Base-by-base conservation (phyloP, 352 stramenopile species). In the Phytopythium vexans region DNA sequence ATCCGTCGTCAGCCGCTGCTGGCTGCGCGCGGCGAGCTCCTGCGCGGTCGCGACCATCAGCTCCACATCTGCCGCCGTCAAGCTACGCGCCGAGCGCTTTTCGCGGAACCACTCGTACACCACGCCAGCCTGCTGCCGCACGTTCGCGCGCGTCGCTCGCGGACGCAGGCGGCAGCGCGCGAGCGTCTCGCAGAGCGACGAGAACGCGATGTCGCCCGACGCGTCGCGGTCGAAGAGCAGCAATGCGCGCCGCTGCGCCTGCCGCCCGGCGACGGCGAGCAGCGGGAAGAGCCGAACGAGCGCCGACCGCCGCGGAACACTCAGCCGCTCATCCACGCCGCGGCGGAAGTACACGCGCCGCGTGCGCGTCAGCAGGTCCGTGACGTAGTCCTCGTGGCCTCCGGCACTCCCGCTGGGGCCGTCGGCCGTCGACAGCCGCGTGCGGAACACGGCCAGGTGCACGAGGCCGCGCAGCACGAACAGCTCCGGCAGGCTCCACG, bases 21-120 rank as follows among this genome's bases (percentile, higher is more conserved):
- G 54, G 11, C 64, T 33, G 4, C 57, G 72, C 11, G 66, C 50
- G 11, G 77, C 59, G 6, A 89, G 57, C 32, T 83, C 41, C 33
- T 68, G 62, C 6, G 74, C 44, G 5, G 77, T 76, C 3, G 58
- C 42, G 31, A 37, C 15, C 1, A 68, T 76, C 35, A 89, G 35
- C 6, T 53, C 54, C 0, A 56, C 41, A 3, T 63, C 64, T 40
- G 57, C 21, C 39, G 27, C 7, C 6, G 47, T 51, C 52, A 51
- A 31, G 34, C 34, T 7, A 41, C 35, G 7, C 4, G 27, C 16
- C 5, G 11, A 35, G 2, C 38, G 44, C 16, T 72, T 64, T 36
- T 70, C 62, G 49, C 55, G 57, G 55, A 92, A 89, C 82, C 77
- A 92, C 27, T 68, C 43, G 44, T 87, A 89, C 11, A 74, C 60